These are phyloP conservation scores for Saccharomycopsis oosterbeekiorum DNA, from an alignment of 805 yeast species.

Conservation along the genomic window DNA sequence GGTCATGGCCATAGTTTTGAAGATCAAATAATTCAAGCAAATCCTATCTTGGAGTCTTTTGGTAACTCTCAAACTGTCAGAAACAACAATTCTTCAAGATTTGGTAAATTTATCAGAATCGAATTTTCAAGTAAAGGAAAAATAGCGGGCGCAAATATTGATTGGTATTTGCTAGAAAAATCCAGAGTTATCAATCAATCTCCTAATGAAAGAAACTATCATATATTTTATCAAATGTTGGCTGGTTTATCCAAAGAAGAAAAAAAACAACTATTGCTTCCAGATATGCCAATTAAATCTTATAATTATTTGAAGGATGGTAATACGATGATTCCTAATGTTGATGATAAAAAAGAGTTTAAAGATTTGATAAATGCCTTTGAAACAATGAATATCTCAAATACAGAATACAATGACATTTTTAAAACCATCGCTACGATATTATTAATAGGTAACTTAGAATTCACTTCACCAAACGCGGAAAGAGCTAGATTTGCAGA, in stretches of 20 bases:
- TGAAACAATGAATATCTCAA: constrained; percentile 58
- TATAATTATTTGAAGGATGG: constrained; percentile 84
- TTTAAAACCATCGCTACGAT: constrained; percentile 64
- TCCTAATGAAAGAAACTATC: constrained; percentile 77
- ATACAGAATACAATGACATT: constrained; percentile 44
- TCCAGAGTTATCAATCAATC: constrained; percentile 82
- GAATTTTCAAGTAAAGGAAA: constrained; percentile 55
- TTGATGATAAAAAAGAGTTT: constrained; percentile 72
- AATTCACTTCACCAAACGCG: constrained; percentile 52
- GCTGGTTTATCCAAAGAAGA: constrained; percentile 52
- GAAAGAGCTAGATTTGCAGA: constrained; percentile 69
- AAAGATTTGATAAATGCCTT: constrained; percentile 55
- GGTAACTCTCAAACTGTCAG: constrained; percentile 96
- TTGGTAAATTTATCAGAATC: constrained; percentile 90
- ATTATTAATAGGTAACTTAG: constrained; percentile 78
- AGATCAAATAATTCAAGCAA: constrained; percentile 79
- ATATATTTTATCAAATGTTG: constrained; percentile 83
- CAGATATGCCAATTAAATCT: constrained; percentile 33
- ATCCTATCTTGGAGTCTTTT: constrained; percentile 90
- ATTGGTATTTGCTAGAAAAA: constrained; percentile 89
- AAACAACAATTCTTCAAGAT: constrained; percentile 90
- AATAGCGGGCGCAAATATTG: constrained; percentile 83
- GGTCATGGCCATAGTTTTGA: constrained; percentile 42
- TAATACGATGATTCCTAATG: constrained; percentile 51
- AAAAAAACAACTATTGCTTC: constrained; percentile 48